Base-by-base conservation (phyloP, 2,329 filamentous ascomycete genomes). In the Apiospora rasikravindrae region DNA sequence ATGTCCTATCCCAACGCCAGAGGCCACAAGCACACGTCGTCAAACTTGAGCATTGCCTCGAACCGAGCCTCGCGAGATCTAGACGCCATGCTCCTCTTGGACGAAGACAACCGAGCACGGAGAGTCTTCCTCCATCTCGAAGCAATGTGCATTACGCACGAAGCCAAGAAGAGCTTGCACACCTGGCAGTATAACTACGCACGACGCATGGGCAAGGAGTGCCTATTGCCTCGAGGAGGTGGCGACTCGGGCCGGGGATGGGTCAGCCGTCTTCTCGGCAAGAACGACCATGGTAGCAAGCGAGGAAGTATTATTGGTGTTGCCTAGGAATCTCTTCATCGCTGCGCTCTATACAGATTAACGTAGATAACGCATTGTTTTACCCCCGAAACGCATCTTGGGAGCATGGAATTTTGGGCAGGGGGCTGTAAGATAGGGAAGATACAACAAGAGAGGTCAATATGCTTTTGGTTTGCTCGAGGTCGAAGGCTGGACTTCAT, bases 131-230 rank as follows among this genome's bases (percentile, higher is more conserved):
- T 75, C 1, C 81, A 86, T 44, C 83, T 90, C 0, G 83, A 86
- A 53, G 77, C 80, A 0, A 77, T 85, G 19, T 90, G 88, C 73
- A 76, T 77, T 11, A 89, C 86, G 0, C 76, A 76, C 2, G 86
- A 87, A 68, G 88, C 89, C 0, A 83, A 80, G n/a, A 76, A 79
- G 6, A 86, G 88, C 44, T 78, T 90, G 2, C 81, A 81, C 42
- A 75, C 78, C 4, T 90, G 87, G 84, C 87, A 88, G 77, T 81
- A 86, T 72, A 74, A 73, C 3, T 90, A 87, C 75, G 87, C 88
- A 40, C 82, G 84, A 10, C 81, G 77, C 4, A 74, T 77, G 64
- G 77, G 80, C 13, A 81, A 82, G n/a, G 78, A 82, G 2, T 74
- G 74, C 19, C 78, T 88, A 6, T 80, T 88, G 0, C 85, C 86